Conservation (phyloP, 768 basidiomycete genomes). For the Mycena venus region DNA sequence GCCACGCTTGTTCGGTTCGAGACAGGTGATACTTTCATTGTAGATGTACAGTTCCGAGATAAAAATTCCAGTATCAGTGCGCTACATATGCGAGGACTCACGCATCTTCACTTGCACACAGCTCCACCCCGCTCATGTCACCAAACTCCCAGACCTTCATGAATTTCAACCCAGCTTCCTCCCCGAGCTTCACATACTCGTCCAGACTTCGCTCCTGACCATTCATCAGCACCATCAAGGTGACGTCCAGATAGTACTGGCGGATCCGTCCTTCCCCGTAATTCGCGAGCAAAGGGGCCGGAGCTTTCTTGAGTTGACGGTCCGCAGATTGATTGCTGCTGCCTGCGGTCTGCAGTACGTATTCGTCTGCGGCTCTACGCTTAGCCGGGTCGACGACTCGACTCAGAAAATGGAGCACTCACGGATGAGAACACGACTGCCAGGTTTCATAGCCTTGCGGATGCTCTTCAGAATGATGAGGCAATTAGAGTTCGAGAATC, state of each 20-base stretch:
- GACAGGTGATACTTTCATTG: too few species aligned
- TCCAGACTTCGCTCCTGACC: conserved; percentile 29
- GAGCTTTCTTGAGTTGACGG: conserved; percentile 19
- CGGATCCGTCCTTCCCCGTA: conserved; percentile 29
- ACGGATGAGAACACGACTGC: conserved; percentile 34
- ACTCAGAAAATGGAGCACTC: background rate
- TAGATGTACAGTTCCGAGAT: too few species aligned
- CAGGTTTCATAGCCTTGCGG: conserved; percentile 29
- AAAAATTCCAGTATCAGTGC: too few species aligned
- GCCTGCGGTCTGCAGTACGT: conserved; percentile 23
- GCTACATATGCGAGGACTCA: too few species aligned
- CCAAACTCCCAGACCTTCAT: conserved; percentile 34
- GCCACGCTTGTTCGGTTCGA: too few species aligned
- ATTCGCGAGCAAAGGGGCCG: conserved; percentile 24
- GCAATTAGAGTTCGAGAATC: conserved; percentile 13
- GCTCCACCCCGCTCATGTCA: conserved; percentile 32
- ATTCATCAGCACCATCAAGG: conserved; percentile 30
- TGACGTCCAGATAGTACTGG: conserved; percentile 31
- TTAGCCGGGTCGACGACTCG: background rate
- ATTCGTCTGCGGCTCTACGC: conserved; percentile 20
- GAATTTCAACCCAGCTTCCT: conserved; percentile 25
- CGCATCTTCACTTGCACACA: conserved; percentile 16
- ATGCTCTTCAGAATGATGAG: conserved; percentile 26
- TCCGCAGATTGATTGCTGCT: background rate
- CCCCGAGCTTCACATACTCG: conserved; percentile 28